Base-by-base conservation (phyloP, 106 monocot species). In the Agapanthus africanus region DNA sequence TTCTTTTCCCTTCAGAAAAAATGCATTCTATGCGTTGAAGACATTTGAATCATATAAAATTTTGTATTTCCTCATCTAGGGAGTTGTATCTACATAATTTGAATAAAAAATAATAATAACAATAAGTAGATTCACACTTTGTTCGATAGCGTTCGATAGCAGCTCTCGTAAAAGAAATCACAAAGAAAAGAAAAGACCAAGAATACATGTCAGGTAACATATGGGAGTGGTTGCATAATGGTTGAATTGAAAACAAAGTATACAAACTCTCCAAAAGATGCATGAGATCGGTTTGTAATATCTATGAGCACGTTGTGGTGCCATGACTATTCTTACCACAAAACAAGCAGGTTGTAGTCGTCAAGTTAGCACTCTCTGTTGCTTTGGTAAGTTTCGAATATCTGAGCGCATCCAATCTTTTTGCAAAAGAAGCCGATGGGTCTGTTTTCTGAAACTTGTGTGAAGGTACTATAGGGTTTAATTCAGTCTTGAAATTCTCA, bases 401-500 rank as follows among this genome's bases (percentile, higher is more conserved):
- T 79, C 73, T 44, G 32, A 79, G 46, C 80, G 59, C 70, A 71
- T 82, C 86, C 37, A 89, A 79, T 67, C 84, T 81, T 49, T 78
- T 89, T 40, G 84, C 76, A 73, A 84, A 93, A 36, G 77, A 40
- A 56, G 88, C 81, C 52, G 71, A 64, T 42, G 76, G 74, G 28
- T 70, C 61, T 28, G 76, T 73, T 49, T 69, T 85, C 47, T 71
- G 80, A 47, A 63, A 66, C 31, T 59, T 71, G 22, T 73, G 41
- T 16, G 83, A 85, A 28, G 92, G 69, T 50, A 71, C 7, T 39
- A 69, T 80, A 46, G 65, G 70, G 28, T 66, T 73, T 19, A 78
- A 37, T 28, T 77, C 85, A 32, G 73, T 70, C 44, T 71, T 80
- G 37, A 54, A 6, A 42, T 73, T 78, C 69, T 38, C 19, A 8